Base-by-base conservation (phyloP, 768 basidiomycete genomes). In the Dioszegia aurantiaca region DNA sequence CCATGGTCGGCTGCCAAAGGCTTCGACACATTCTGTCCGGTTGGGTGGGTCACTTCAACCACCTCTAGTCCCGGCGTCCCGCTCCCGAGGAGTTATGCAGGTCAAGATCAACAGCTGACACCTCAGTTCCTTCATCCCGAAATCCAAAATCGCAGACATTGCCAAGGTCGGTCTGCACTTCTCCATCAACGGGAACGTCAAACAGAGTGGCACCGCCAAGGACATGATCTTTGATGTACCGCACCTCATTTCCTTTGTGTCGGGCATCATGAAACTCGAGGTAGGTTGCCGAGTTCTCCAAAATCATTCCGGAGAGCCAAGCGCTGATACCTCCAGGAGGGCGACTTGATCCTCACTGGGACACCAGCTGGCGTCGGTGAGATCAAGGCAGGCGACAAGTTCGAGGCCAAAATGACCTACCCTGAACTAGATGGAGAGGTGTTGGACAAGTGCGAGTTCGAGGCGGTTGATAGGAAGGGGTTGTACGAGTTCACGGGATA, bases 1-100 rank as follows among this genome's bases (percentile, higher is more conserved):
- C 95, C 95, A 1, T 99, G 95, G 95, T 85, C 87, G n/a, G 83
- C 92, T 11, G 89, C 87, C 1, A 98, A 99, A 77, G 94, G 94
- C 1, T 95, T 97, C 65, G 94, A 99, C 75, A 93, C 91, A 0
- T 98, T 93, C 79, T 90, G 89, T 4, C 92, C 92, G 1, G 83
- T 94, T 62, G 87, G 91, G 90, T 89, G n/a, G n/a, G n/a, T n/a
- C n/a, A n/a, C n/a, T n/a, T n/a, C n/a, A n/a, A n/a, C n/a, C n/a
- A 33, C 33, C 8, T 33, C 33, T 33, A 6, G 14, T 33, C 33
- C 14, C 33, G 33, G 14, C 14, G 33, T 6, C 14, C 33, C 14
- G 33, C 14, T 33, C 8, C 14, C 6, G 33, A 33, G 14, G 14
- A 6, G 33, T 14, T 33, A 33, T 33, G 14, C 33, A 6, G 33